phyloP scores from a whole-genome alignment of 306 rosid species.

The Castanopsis chinensis region DNA sequence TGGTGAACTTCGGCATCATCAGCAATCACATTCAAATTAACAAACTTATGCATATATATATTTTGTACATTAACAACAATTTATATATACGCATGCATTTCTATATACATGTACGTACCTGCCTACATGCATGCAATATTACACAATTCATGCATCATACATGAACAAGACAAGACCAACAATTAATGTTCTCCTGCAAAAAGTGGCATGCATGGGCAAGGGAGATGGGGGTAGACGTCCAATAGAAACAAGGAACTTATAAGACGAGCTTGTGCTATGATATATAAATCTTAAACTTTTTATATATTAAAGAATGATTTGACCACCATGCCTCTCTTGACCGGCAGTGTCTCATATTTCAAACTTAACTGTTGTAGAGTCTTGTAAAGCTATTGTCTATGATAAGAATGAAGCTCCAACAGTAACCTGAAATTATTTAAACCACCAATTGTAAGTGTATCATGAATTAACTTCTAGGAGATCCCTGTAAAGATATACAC shows the following conservation, averaged over 20 bases:
- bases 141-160: background rate
- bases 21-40: background rate
- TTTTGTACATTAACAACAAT: background rate
- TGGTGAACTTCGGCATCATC: too few species aligned
- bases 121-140: background rate
- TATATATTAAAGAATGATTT: too few species aligned
- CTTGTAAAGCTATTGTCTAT: conserved; percentile 93
- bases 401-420: conserved; percentile 99
- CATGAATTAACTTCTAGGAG: background rate
- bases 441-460: conserved; percentile 25
- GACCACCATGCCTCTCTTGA: too few species aligned
- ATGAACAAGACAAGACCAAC: too few species aligned
- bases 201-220: too few species aligned
- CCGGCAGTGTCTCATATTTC: too few species aligned
- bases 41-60: background rate
- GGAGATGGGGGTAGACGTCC: too few species aligned
- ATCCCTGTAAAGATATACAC: background rate
- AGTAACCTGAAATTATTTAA: conserved; percentile 72
- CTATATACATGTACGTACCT: background rate
- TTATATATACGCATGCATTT: background rate
- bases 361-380: too few species aligned
- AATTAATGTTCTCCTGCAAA: too few species aligned
- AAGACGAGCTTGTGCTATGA: too few species aligned
- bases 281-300: too few species aligned
- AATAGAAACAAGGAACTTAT: too few species aligned